Base-by-base conservation (phyloP, 73 alveolate species). In the Urostyla sp. region DNA sequence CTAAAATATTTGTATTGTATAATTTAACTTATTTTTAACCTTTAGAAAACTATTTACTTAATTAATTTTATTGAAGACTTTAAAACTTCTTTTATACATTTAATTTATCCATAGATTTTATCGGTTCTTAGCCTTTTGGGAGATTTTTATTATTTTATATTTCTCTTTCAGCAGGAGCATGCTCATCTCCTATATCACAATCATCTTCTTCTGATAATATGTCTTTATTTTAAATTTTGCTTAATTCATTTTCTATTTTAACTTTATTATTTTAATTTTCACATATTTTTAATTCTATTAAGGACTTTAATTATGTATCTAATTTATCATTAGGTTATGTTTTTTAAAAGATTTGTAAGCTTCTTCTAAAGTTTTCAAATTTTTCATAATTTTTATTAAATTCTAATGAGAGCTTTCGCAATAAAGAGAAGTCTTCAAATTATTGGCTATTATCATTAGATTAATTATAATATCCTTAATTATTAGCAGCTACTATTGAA, bases 401-500 rank as follows among this genome's bases (percentile, higher is more conserved):
- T 43, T 63, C 79, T 16, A 63, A 16, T 37, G 79, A 63, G 11
- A 63, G 30, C 44, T 63, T 63, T 37, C 79, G 37, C 18, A 63
- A 48, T 50, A 63, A 4, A 16, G 79, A 63, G 1, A 63, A 20
- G 36, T 63, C 79, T 31, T 63, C 79, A 2, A 63, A n/a, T n/a
- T n/a, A n/a, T n/a, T n/a, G n/a, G n/a, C n/a, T 34, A 46, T 43
- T 63, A 38, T 63, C 44, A 43, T 57, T 43, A 13, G 79, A 63
- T 24, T 38, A 63, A 38, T 63, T 20, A 10, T 24, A 10, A 8
- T 63, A 57, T 8, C 79, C 79, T 23, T 63, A 31, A 23, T 63
- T 63, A 48, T 63, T 63, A 10, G 79, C 79, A 10, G 79, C 79
- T 37, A 63, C 79, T 36, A 63, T 63, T 3, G 79, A 63, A 4